Evolutionary conservation across 441 rosid genomes (phyloP).

Genomic region (Erodium trifolium): DNA sequence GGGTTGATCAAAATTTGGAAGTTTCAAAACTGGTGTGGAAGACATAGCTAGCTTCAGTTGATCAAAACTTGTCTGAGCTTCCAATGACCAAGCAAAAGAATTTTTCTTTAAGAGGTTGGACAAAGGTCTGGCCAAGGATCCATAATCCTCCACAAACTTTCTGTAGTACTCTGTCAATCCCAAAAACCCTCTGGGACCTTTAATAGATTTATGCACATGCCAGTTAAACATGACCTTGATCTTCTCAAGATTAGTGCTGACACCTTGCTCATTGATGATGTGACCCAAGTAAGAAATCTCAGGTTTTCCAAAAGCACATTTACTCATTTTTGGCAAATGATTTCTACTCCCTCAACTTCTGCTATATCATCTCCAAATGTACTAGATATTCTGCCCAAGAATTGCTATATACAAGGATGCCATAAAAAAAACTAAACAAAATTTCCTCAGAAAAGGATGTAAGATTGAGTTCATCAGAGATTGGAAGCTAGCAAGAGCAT

Average conservation of each 20-base stretch:
- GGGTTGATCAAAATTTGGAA: background rate
- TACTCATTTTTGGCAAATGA: background rate
- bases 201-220: background rate
- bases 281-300: slow-evolving; percentile 12
- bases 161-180: background rate
- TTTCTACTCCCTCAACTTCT: background rate
- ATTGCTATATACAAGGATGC: background rate
- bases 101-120: too few species aligned
- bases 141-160: background rate
- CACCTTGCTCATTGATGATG: background rate
- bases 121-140: too few species aligned
- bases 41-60: background rate
- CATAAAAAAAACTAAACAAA: slow-evolving; percentile 9
- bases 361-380: background rate
- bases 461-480: background rate
- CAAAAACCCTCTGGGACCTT: background rate
- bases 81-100: background rate
- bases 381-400: background rate
- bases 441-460: background rate
- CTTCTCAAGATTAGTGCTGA: background rate
- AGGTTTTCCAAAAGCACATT: background rate
- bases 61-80: background rate
- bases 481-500: too few species aligned
- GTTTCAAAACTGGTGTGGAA: background rate
- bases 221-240: background rate